phyloP scores from a whole-genome alignment of 176 grass and related monocot species.

The Musa beccarii region DNA sequence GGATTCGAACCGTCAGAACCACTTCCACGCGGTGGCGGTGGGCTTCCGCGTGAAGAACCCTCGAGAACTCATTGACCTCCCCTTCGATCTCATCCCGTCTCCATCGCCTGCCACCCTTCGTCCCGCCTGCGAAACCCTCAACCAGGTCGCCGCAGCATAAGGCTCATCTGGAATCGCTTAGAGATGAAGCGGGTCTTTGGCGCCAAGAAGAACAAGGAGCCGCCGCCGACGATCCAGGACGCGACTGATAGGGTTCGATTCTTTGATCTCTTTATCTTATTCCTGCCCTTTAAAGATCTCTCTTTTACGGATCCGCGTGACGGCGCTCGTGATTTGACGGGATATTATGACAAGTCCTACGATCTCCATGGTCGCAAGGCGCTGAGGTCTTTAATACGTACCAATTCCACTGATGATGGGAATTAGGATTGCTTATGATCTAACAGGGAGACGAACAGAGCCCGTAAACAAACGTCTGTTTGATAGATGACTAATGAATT shows the following conservation, averaged over 20 bases:
- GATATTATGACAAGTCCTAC: not conserved
- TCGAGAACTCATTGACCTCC: too few relatives aligned
- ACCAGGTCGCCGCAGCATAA: not conserved
- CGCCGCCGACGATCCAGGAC: constrained; percentile 70
- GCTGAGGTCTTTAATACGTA: not conserved
- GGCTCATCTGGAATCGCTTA: not conserved
- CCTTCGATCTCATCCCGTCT: too few relatives aligned
- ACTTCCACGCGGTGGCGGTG: too few relatives aligned
- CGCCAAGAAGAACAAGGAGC: constrained; percentile 71
- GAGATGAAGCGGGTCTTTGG: constrained; percentile 93
- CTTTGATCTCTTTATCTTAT: not conserved
- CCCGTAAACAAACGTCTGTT: not conserved
- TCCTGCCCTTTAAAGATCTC: not conserved
- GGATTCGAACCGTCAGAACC: too few relatives aligned
- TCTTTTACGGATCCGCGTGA: not conserved
- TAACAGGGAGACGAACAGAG: not conserved
- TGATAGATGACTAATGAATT: not conserved
- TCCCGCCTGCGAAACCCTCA: not conserved
- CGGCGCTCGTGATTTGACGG: not conserved
- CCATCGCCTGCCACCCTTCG: too few relatives aligned
- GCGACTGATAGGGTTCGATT: constrained; percentile 53
- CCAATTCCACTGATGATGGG: too few relatives aligned
- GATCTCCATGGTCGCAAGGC: not conserved
- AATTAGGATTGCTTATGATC: not conserved
- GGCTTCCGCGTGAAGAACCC: too few relatives aligned